phyloP scores from a whole-genome alignment of 306 rosid species.

The Pyrus bretschneideri region DNA sequence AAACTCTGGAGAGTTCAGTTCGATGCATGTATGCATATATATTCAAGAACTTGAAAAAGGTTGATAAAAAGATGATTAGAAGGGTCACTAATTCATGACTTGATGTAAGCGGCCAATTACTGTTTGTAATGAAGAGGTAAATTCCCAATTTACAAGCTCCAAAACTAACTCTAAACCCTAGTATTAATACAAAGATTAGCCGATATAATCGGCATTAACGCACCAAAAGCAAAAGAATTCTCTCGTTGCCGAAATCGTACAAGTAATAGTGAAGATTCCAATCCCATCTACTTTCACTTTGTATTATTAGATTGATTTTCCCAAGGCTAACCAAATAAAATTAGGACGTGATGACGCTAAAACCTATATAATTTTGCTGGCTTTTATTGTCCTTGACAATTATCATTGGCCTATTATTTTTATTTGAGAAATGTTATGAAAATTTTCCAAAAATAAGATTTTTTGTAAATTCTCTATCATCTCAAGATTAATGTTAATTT shows the following conservation, averaged over 20 bases:
- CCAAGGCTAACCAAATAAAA: not conserved
- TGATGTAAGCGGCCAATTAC: not conserved
- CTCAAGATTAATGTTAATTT: too few species aligned
- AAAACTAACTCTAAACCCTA: not conserved
- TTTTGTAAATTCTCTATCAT: too few species aligned
- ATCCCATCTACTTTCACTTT: not conserved
- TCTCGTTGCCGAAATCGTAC: not conserved
- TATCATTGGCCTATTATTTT: too few species aligned
- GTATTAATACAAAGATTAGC: not conserved
- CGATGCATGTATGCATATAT: not conserved
- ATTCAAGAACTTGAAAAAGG: not conserved
- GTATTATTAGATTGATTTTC: not conserved
- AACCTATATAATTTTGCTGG: not conserved
- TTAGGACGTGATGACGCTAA: not conserved
- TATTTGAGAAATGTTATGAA: too few species aligned
- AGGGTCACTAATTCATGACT: not conserved
- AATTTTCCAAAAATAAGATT: rapidly evolving
- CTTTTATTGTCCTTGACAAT: not conserved
- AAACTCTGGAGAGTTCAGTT: too few species aligned
- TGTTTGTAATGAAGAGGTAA: not conserved
- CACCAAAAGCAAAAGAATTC: not conserved
- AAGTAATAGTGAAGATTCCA: not conserved
- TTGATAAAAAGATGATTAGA: not conserved
- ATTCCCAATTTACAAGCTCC: not conserved
- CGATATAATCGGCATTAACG: not conserved